Base-by-base conservation (phyloP, 305 asterid species). In the Fraxinus floribunda region DNA sequence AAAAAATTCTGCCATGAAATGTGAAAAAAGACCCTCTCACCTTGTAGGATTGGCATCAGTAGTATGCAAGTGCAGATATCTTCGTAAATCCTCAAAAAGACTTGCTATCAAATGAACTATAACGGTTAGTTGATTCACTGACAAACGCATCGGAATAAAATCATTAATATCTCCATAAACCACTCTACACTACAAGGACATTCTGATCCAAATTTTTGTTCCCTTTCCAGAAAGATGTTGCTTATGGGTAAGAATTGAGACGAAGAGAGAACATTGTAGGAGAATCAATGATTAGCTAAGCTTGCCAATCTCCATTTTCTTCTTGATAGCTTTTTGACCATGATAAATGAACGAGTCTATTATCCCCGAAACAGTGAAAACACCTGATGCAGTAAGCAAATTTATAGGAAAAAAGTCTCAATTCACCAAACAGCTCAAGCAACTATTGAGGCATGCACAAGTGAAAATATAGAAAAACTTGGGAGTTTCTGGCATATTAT, bases 331-430 rank as follows among this genome's bases (percentile, higher is more conserved):
- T 55, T 84, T 92, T 68, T 95, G 98, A 80, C 98, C 95, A 20
- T 93, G 98, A 83, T 93, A 95, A 79, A 95, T 64, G 70, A 93
- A 93, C 0, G 98, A 90, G 89, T 95, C 98, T 39, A 95, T 74
- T 86, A 95, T 95, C 75, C 98, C 98, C 3, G 98, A 95, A 36
- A 95, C 97, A 1, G 98, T 92, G 91, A 95, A 95, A 35, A 95
- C 87, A 52, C 98, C 98, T 94, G 93, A 38, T 16, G 82, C 70
- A 36, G 74, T 32, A 70, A 32, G 11, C 22, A 68, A 70, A 49
- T 24, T 41, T 71, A 78, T 32, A 32, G 39, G 10, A 3, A 64
- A 29, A 70, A 70, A 13, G 6, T 15, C 18, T 30, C 18, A 70
- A 11, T 30, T 70, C 76, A 30, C 32, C 44, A 15, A 13, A 29